phyloP scores from a whole-genome alignment of 495 filamentous ascomycete genomes.

The Neurospora sp. region DNA sequence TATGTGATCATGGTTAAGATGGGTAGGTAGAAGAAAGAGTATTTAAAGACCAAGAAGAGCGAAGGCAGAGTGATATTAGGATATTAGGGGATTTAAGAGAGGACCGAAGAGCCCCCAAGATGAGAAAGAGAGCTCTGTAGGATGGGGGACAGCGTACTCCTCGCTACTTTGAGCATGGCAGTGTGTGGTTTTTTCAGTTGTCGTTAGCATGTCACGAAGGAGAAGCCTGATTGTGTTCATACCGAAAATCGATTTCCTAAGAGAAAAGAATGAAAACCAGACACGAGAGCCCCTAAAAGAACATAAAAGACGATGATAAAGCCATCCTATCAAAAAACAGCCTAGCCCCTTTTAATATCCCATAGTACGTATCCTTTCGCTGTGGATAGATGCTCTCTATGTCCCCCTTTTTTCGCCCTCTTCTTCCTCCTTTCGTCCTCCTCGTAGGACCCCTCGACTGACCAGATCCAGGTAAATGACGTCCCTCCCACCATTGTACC shows the following conservation, averaged over 20 bases:
- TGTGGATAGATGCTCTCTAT: background rate
- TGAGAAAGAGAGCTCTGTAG: too few species aligned
- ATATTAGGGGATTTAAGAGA: too few species aligned
- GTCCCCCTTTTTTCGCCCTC: background rate
- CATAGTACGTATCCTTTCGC: background rate
- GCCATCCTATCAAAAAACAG: background rate
- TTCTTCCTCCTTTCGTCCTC: background rate
- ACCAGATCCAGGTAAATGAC: constrained; percentile 17
- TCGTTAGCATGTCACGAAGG: too few species aligned
- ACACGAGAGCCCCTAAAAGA: background rate
- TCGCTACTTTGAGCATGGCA: too few species aligned
- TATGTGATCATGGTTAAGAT: too few species aligned
- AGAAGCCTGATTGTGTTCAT: background rate
- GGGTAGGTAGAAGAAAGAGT: too few species aligned
- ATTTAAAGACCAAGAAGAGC: too few species aligned
- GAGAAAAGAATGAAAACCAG: background rate
- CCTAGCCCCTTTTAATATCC: background rate
- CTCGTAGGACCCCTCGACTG: background rate
- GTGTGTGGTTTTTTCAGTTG: too few species aligned
- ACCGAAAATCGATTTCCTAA: background rate
- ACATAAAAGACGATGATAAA: background rate
- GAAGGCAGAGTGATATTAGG: too few species aligned
- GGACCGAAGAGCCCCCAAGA: too few species aligned
- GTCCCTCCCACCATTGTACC: constrained; percentile 40
- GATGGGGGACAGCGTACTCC: too few species aligned